These are phyloP conservation scores for Fusarium veterinarium DNA, from an alignment of 2,329 filamentous ascomycete species.

Conservation along the genomic window DNA sequence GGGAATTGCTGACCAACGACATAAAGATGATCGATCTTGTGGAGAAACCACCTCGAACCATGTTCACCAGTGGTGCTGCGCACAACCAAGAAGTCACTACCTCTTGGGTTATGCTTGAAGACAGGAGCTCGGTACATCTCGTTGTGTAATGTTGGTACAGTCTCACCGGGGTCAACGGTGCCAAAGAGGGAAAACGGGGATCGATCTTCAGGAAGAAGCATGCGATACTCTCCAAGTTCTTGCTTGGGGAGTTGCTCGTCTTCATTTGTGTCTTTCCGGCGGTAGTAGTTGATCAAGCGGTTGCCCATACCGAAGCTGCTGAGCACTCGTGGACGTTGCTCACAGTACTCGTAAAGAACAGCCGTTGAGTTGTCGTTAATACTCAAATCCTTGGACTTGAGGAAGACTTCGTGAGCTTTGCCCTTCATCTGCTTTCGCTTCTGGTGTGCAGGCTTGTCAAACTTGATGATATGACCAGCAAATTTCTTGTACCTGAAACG, in stretches of 20 bases:
- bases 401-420: conserved; percentile 82
- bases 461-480: conserved; percentile 75
- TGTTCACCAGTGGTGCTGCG: conserved; percentile 81
- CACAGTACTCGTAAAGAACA: conserved; percentile 93
- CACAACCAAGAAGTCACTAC: conserved; percentile 87
- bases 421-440: conserved; percentile 88
- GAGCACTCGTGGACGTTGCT: conserved; percentile 89
- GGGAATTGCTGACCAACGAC: conserved; percentile 95
- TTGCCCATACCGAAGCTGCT: conserved; percentile 99
- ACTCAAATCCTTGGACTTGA: conserved; percentile 82
- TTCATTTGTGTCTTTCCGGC: conserved; percentile 79
- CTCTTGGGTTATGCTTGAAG: conserved; percentile 83
- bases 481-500: conserved; percentile 77
- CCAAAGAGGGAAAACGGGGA: conserved; percentile 97
- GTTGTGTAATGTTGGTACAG: conserved; percentile 91
- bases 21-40: conserved; percentile 90
- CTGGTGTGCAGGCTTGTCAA: conserved; percentile 76
- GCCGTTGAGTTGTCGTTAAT: conserved; percentile 90
- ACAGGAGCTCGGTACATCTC: conserved; percentile 95
- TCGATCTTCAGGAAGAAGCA: conserved; percentile 91
- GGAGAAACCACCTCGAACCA: conserved; percentile 84
- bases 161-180: conserved; percentile 89
- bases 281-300: conserved; percentile 96
- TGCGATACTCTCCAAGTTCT: conserved; percentile 88
- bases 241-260: conserved; percentile 80